Conservation (phyloP, 2,329 filamentous ascomycete species). For the Calonectria fujianensis region DNA sequence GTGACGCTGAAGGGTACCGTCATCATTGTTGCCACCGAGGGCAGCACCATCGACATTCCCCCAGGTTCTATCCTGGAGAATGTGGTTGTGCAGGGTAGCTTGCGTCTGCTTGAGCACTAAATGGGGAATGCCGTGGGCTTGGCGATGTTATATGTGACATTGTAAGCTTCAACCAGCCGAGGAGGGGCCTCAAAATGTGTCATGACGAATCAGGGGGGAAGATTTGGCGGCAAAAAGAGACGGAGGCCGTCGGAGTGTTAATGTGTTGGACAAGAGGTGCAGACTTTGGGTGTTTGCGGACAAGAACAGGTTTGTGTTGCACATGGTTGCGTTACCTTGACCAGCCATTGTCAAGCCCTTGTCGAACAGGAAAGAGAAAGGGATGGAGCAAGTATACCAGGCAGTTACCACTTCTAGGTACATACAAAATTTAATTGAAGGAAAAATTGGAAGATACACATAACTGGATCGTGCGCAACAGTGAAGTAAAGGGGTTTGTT, state of each 20-base stretch:
- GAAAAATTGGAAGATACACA: conserved; percentile 3
- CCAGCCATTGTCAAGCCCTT: conserved; percentile 28
- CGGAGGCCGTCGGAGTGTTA: conserved; percentile 27
- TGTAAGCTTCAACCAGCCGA: conserved; percentile 1
- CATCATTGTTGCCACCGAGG: conserved; percentile 98
- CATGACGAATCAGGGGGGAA: conserved; percentile 17
- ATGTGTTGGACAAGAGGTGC: conserved; percentile 30
- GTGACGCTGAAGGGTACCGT: conserved; percentile 98
- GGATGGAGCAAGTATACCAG: conserved; percentile 25
- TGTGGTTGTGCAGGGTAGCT: conserved; percentile 97
- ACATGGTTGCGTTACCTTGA: conserved; percentile 20
- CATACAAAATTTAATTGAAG: conserved; percentile 39
- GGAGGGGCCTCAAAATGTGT: conserved; percentile 31
- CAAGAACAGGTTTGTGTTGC: conserved; percentile 21
- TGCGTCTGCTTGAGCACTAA: conserved; percentile 83
- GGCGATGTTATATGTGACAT: conserved; percentile 15
- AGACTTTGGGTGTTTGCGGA: conserved; percentile 14
- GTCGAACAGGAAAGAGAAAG: conserved; percentile 3
- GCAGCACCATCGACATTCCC: conserved; percentile 97
- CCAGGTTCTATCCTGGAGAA: conserved; percentile 98
- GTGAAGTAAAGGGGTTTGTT: not conserved
- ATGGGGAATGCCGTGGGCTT: conserved; percentile 5
- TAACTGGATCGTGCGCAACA: not conserved
- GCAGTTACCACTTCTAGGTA: conserved; percentile 26
- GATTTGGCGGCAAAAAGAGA: not conserved